These are phyloP conservation scores for Saccharomycopsis fibuligera DNA, from an alignment of 805 yeast genomes.

Conservation along the genomic window DNA sequence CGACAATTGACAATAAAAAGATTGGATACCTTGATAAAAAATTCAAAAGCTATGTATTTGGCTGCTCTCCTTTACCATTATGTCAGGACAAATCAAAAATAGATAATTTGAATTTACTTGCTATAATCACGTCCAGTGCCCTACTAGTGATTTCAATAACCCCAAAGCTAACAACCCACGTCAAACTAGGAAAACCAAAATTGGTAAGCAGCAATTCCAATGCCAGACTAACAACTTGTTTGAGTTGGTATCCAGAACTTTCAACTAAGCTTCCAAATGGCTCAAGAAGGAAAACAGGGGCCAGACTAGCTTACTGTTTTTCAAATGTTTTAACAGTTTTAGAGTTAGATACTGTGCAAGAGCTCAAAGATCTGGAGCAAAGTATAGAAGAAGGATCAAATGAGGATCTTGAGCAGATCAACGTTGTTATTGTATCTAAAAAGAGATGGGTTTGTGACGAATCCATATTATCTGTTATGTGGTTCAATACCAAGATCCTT, in stretches of 20 bases:
- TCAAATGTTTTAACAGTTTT: constrained; percentile 51
- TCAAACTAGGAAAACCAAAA: constrained; percentile 45
- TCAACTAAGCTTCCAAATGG: too few species aligned
- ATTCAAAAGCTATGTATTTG: constrained; percentile 24
- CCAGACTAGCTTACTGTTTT: constrained; percentile 65
- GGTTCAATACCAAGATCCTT: constrained; percentile 43
- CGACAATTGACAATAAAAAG: neutral
- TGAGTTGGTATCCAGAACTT: constrained; percentile 63
- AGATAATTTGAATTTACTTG: constrained; percentile 54
- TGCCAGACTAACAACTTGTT: constrained; percentile 36
- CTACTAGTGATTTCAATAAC: constrained; percentile 49
- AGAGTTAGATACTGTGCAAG: constrained; percentile 39
- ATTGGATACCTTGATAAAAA: constrained; percentile 5
- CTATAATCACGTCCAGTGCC: constrained; percentile 47
- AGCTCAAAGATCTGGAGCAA: constrained; percentile 13
- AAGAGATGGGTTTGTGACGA: constrained; percentile 42
- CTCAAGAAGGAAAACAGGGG: constrained; percentile 26
- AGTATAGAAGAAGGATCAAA: too few species aligned
- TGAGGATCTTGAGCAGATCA: neutral
- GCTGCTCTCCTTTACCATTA: constrained; percentile 49
- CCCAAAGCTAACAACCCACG: constrained; percentile 47
- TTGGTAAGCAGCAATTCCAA: constrained; percentile 24
- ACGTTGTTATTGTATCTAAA: constrained; percentile 33
- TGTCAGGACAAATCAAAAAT: constrained; percentile 49
- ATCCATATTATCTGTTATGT: constrained; percentile 46